Evolutionary conservation across 345 rosid genomes (phyloP).

Genomic region (Lepidium sativum): DNA sequence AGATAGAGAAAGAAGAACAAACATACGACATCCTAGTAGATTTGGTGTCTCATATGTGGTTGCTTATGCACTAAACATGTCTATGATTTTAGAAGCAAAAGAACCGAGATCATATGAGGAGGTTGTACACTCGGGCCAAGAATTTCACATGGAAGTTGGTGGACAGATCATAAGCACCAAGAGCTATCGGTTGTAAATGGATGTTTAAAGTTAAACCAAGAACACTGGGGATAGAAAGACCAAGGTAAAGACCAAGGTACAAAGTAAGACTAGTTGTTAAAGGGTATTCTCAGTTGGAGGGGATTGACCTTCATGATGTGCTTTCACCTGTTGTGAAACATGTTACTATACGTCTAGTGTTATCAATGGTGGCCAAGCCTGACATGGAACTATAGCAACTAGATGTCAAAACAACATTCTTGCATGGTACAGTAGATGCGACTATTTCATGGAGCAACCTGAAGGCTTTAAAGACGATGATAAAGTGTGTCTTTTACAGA

Average conservation of each 20-base stretch:
- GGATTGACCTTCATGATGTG: background rate
- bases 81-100: background rate
- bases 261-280: background rate
- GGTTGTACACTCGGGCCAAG: background rate
- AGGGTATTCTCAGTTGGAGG: background rate
- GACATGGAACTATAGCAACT: background rate
- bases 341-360: background rate
- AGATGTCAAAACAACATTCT: background rate
- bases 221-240: background rate
- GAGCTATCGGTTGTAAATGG: background rate
- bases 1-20: background rate
- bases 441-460: background rate
- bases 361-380: background rate
- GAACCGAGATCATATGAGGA: background rate
- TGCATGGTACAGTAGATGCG: background rate
- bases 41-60: background rate
- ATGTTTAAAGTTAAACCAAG: background rate
- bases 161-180: background rate
- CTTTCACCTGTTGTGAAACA: background rate
- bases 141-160: background rate
- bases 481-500: background rate
- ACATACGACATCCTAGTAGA: background rate
- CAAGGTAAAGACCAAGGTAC: background rate
- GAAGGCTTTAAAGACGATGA: background rate
- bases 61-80: background rate